A percentile compares a stretch with the other conserved stretches of the same genome.
These are phyloP conservation scores for Syncephalis plumigaleata DNA, from an alignment of 371 early-diverging fungal genomes.

Conservation along the genomic window DNA sequence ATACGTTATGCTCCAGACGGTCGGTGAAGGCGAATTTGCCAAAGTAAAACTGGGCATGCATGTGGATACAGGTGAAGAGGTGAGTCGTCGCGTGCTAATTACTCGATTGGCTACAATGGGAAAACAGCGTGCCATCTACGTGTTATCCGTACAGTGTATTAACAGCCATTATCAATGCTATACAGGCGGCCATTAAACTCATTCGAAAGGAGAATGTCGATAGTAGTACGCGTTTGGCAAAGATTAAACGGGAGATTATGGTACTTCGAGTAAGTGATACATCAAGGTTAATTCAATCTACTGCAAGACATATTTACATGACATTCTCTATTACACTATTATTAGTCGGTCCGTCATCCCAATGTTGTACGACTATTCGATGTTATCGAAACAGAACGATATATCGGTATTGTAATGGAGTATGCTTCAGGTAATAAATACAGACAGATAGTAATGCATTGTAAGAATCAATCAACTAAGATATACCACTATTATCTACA, in stretches of 20 bases:
- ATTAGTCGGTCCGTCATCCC: slow-evolving; percentile 64
- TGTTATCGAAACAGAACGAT: slow-evolving; percentile 88
- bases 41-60: slow-evolving; percentile 94
- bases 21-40: slow-evolving; percentile 97
- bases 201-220: slow-evolving; percentile 68
- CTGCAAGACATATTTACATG: too few species aligned
- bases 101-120: not conserved
- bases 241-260: slow-evolving; percentile 67
- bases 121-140: slow-evolving; percentile 1
- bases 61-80: slow-evolving; percentile 78
- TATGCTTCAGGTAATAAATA: slow-evolving; percentile 63
- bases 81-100: slow-evolving; percentile 14
- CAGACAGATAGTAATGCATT: not conserved
- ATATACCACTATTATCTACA: not conserved
- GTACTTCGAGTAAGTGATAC: slow-evolving; percentile 45
- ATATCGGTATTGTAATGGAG: slow-evolving; percentile 91
- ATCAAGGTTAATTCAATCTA: too few species aligned
- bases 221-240: slow-evolving; percentile 51
- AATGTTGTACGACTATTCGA: slow-evolving; percentile 89
- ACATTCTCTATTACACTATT: too few species aligned
- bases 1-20: slow-evolving; percentile 83
- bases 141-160: slow-evolving; percentile 1
- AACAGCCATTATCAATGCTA: not conserved
- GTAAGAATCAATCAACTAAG: not conserved
- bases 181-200: slow-evolving; percentile 64